Evolutionary conservation across 2,329 filamentous ascomycete species (phyloP).

Genomic region (Canariomyces notabilis): DNA sequence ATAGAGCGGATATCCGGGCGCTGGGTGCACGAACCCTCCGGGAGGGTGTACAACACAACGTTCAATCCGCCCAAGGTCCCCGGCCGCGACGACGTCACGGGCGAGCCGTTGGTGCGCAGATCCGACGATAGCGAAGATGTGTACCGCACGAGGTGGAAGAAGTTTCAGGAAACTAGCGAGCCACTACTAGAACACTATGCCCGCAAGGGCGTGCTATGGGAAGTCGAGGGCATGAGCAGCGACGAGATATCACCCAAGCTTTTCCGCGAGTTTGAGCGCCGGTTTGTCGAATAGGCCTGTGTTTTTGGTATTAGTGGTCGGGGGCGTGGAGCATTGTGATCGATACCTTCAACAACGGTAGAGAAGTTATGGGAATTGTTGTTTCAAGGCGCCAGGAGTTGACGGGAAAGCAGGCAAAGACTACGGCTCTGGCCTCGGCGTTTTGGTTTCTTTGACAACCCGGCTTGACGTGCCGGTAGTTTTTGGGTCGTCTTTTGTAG

Average conservation of each 20-base stretch:
- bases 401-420: conserved; percentile 1
- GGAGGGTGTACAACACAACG: conserved; percentile 88
- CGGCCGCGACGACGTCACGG: conserved; percentile 85
- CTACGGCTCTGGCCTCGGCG: neutral
- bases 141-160: conserved; percentile 72
- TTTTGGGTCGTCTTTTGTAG: neutral
- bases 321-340: neutral
- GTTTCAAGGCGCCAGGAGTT: conserved; percentile 8
- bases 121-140: conserved; percentile 83
- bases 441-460: conserved; percentile 3
- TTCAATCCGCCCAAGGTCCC: conserved; percentile 81
- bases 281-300: conserved; percentile 48
- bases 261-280: conserved; percentile 71
- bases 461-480: neutral
- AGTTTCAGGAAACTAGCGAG: conserved; percentile 82
- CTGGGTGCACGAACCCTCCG: conserved; percentile 89
- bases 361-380: conserved; percentile 1
- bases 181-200: conserved; percentile 87
- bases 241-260: conserved; percentile 95
- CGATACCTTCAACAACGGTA: conserved; percentile 11
- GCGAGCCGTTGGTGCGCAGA: conserved; percentile 76
- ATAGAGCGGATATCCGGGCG: conserved; percentile 84
- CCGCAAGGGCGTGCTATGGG: conserved; percentile 75
- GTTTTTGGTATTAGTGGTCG: conserved; percentile 1
- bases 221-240: conserved; percentile 81